These are phyloP conservation scores for Fusarium kyushuense DNA, from an alignment of 2,329 filamentous ascomycete species.

Conservation along the genomic window DNA sequence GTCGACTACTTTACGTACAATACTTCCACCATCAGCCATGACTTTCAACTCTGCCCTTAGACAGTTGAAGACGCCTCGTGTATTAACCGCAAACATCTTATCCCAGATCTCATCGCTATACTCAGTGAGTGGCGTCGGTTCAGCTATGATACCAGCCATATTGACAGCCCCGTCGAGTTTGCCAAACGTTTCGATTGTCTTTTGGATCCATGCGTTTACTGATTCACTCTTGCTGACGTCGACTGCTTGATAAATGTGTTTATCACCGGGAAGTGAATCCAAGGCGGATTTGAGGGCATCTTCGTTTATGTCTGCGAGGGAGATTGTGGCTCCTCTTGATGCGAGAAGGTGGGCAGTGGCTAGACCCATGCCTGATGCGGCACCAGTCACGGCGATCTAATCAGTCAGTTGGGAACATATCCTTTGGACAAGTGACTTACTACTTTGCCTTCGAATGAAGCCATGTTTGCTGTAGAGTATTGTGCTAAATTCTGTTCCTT, in stretches of 20 bases:
- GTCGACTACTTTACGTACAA: constrained; percentile 35
- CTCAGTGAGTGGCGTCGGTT: constrained; percentile 46
- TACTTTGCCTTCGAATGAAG: constrained; percentile 7
- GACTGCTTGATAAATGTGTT: constrained; percentile 14
- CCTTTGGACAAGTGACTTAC: neutral
- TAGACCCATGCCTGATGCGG: constrained; percentile 39
- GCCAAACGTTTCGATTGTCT: constrained; percentile 53
- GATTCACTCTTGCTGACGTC: constrained; percentile 28
- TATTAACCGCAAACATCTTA: constrained; percentile 58
- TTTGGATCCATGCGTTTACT: constrained; percentile 46
- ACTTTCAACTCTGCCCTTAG: constrained; percentile 60
- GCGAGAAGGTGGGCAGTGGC: constrained; percentile 41
- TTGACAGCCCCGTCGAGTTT: constrained; percentile 59
- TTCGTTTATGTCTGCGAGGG: constrained; percentile 36
- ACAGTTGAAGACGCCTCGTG: constrained; percentile 63
- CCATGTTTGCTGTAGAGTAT: too few relatives aligned
- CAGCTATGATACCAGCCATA: constrained; percentile 47
- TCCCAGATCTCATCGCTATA: constrained; percentile 58
- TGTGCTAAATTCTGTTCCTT: too few relatives aligned
- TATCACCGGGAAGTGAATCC: neutral
- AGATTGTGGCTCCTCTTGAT: constrained; percentile 37
- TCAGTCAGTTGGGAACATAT: neutral
- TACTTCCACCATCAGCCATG: constrained; percentile 46
- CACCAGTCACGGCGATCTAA: constrained; percentile 38
- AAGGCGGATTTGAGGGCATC: constrained; percentile 6